Base-by-base conservation (phyloP, 345 rosid genomes). In the Lumnitzera littorea region DNA sequence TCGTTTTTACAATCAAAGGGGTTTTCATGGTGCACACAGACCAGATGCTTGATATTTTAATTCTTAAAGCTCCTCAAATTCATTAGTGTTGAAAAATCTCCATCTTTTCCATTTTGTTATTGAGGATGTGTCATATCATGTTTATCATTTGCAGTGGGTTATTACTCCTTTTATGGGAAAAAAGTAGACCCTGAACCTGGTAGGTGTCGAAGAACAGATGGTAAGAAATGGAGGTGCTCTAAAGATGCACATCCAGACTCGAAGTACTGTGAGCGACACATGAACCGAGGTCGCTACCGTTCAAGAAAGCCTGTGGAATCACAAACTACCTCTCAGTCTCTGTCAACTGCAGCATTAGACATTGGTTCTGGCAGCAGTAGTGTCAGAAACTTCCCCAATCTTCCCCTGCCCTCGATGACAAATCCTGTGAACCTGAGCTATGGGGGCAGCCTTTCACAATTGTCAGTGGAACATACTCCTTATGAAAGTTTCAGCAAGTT, bases 191-290 rank as follows among this genome's bases (percentile, higher is more conserved):
- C 91, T 4, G 96, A 89, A 75, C 96, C 94, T 1, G 91, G 94
- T 48, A 74, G 96, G 63, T 89, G 96, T 53, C 77, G 89, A 62
- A 86, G 96, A 72, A 85, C 92, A 0, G 96, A 88, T 58, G 96
- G 96, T 12, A 89, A 89, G 83, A 89, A 89, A 69, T 89, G 96
- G 96, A 82, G 96, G 82, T 89, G 96, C 78, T 86, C 96, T 2
- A 89, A 86, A 63, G 91, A 87, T 68, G 95, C 89, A 51, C 79
- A 86, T 69, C 84, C 86, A 0, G 80, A 74, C 79, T 76, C 84
- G 76, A 79, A 79, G 66, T 79, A 79, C 27, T 79, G 84, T 71
- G 84, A 79, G 69, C 78, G 84, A 62, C 84, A 79, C 71, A 79
- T 76, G 80, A 73, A 79, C 63, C 64, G 84, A 46, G 71, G 76